Evolutionary conservation across 139 green algal species (phyloP), one percentile per base, ranked within the genome.

Genomic region (Nannochloris sp.): DNA sequence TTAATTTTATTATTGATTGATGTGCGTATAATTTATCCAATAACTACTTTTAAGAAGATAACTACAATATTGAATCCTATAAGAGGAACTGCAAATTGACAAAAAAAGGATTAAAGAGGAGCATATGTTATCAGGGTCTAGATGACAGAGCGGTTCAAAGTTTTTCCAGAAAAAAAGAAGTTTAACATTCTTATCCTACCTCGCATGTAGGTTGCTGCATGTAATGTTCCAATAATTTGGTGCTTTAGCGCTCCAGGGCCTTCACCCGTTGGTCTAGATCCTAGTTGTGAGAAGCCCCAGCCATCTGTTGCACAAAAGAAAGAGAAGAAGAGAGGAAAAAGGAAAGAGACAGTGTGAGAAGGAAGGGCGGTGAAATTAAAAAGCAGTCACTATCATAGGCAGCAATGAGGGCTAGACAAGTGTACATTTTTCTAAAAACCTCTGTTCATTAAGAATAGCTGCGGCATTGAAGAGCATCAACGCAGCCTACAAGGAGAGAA

Each of bases 381-480:
- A 1, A 35, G 57, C n/a, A 45, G 14, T 15, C 38, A 6, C 27
- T 31, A 8, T 9, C 10, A 38, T 8, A 34, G 36, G 25, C 19
- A 24, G 9, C 42, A 6, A 48, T 47, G n/a, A 71, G 2, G 32
- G 12, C 10, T 51, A 56, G 37, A 33, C 2, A 12, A 2, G 48
- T 85, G 77, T 48, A 91, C 80, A 82, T 56, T 85, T 83, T 25
- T 94, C 86, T 14, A 97, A 61, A 57, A 97, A 97, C 0, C 91
- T 73, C 2, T 95, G 83, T 44, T 97, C 95, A 71, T 97, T 96
- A 0, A 97, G 68, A 2, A 97, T 74, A 0, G 89, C 89, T 1
- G 93, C 69, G 2, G 81, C 86, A 53, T 97, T 97, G 1, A 83
- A 32, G 4, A 95, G 39, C 29, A 97, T 65, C 14, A 97, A 61